Conservation (phyloP, 2,329 filamentous ascomycete genomes). For the Trichophyton rubrum region DNA sequence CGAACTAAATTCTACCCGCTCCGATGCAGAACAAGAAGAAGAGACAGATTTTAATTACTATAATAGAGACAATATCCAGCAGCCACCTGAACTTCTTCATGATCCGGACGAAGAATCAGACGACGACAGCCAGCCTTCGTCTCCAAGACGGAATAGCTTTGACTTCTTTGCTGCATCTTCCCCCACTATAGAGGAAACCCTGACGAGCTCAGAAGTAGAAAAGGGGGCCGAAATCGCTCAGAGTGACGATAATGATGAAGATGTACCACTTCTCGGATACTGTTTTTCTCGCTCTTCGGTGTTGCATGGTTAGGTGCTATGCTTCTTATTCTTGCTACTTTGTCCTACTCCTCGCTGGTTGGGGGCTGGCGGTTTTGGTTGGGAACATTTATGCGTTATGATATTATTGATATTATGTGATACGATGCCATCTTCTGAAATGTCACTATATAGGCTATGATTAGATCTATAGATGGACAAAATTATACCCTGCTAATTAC, state of each 20-base stretch:
- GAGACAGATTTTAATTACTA: slow-evolving; percentile 51
- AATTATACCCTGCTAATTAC: neutral
- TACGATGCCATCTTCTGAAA: neutral
- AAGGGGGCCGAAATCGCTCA: neutral
- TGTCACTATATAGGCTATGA: neutral
- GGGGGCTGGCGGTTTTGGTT: neutral
- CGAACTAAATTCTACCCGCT: slow-evolving; percentile 26
- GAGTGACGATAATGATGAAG: neutral
- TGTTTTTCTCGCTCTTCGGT: slow-evolving; percentile 3
- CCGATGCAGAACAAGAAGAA: slow-evolving; percentile 28
- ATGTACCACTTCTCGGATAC: neutral
- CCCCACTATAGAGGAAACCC: neutral
- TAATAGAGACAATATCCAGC: slow-evolving; percentile 53
- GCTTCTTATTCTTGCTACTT: neutral
- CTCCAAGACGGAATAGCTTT: slow-evolving; percentile 46
- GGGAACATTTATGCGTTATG: neutral
- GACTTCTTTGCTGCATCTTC: slow-evolving; percentile 41
- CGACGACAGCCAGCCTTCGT: slow-evolving; percentile 61
- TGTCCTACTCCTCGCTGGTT: neutral
- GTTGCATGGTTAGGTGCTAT: neutral
- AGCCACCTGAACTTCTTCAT: slow-evolving; percentile 56
- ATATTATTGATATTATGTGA: neutral
- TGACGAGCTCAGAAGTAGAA: neutral
- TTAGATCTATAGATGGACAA: slow-evolving; percentile 1
- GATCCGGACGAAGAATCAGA: slow-evolving; percentile 55